Base-by-base conservation (phyloP, 768 basidiomycete genomes). In the Trametes punicea region DNA sequence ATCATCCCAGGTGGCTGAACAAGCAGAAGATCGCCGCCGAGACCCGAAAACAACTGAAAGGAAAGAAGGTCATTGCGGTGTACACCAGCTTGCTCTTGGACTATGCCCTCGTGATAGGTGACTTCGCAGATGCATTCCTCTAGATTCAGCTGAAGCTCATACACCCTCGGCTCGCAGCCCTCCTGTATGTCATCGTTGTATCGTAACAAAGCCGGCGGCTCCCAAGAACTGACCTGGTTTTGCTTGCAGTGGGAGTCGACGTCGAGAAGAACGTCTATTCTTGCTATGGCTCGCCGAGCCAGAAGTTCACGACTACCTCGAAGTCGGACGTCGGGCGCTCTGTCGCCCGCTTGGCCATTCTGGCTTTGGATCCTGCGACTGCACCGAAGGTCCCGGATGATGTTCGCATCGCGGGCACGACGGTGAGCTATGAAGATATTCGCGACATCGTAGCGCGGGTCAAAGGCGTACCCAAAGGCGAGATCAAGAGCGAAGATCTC, bases 171-270 rank as follows among this genome's bases (percentile, higher is more conserved):
- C 31, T 31, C 31, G 11, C 21, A 30, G 23, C 51, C 34, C 6
- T 27, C 34, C 18, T 33, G 36, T 38, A 29, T 27, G 53, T 46
- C 23, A 11, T 4, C 20, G 5, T 9, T 13, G 16, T 27, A 6
- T 6, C 50, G 29, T 23, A 3, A 42, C 4, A 5, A 15, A 23
- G 15, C 51, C 40, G 51, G 23, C 26, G 40, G 25, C 20, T 13
- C 31, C 34, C 21, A n/a, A 34, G 11, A 7, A 10, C 33, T 29
- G 9, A 36, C 31, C 21, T 27, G 30, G 45, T 11, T 31, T 3
- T 26, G 18, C 29, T 41, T 29, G 20, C 50, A 67, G 65, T 60
- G 50, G 65, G 66, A 16, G 53, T 67, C 42, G 65, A 67, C 51
- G 40, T 54, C 39, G 54, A 53, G 34, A 60, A 57, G 6, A 46